Evolutionary conservation across 192 early-diverging fungal genomes (phyloP), one percentile per base, ranked within the genome.

Genomic region (Coemansia sp.): DNA sequence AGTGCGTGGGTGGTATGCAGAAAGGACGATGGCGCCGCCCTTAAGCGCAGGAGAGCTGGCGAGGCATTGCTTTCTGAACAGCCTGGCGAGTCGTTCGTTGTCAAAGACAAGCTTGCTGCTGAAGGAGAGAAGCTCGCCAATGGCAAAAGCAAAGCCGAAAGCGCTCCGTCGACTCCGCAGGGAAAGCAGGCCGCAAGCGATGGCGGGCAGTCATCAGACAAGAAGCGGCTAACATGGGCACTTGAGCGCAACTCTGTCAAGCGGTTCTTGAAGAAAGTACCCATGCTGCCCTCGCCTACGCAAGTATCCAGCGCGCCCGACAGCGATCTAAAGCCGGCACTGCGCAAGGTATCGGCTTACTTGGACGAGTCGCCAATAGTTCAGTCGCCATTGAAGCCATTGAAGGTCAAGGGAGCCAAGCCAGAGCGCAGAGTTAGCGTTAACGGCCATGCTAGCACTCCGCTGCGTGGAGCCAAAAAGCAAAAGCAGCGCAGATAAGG

Each of bases 301-400:
- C 42, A 42, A 6, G 38, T 68, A 23, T 35, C 67, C n/a, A 59
- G 26, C 16, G 33, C 32, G 40, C 60, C 66, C 23, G 59, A 35
- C 4, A 19, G 19, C 13, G 43, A 64, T 46, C 69, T 75, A 32
- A 83, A 75, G 63, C 68, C 80, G 6, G 76, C 64, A 6, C 64
- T 83, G 50, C 80, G 80, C 80, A 83, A 83, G 67, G 21, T 59
- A n/a, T 83, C 80, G 14, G 76, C 73, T 4, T 83, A 78, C 50
- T 23, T 47, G n/a, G 57, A 67, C 17, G 73, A 21, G 13, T 72
- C 67, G 6, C 26, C n/a, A 17, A 16, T 33, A 6, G 23, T 26
- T 1, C 38, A 66, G 52, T 42, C 66, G 23, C 64, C 68, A 11
- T 60, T 73, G 26, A 69, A 57, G 47, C 67, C 63, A 10, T n/a